Base-by-base conservation (phyloP, 805 yeast species). In the Wilhelminamyces savonicus region DNA sequence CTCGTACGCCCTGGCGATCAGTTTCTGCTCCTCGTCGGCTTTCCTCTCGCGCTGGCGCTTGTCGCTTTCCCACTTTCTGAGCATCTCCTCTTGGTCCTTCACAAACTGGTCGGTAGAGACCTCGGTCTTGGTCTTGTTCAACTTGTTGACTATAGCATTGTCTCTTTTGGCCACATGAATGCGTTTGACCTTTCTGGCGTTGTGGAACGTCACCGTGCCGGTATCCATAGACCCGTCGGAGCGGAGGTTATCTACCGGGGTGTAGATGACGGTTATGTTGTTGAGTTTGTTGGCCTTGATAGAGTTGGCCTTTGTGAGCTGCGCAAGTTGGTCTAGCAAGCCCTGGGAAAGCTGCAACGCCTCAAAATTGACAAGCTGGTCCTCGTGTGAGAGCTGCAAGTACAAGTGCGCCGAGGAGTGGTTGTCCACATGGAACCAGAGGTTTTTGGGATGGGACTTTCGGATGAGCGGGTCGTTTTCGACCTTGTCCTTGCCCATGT, bases 391-490 rank as follows among this genome's bases (percentile, higher is more conserved):
- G 13, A 78, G 52, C 32, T 84, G 69, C 16, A 82, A 56, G 44
- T 84, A 84, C 7, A 84, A 68, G 49, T 84, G 94, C 0, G 88
- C 92, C 25, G 86, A 77, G 4, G 86, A 78, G 27, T 75, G 62
- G 40, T 78, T 79, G 41, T 81, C 88, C 6, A 80, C 86, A 52
- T 82, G 94, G 46, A 84, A 83, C 90, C 94, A 83, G 4, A 81
- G 58, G 48, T 82, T 78, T 34, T 71, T 71, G 16, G 75, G 76
- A 37, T 71, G 69, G 1, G 88, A 83, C 42, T 74, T 69, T 47
- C 74, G 76, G 33, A 83, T 56, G 21, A 61, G 40, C 9, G 62
- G 66, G 30, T 62, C 69, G 39, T 62, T 83, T 55, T 84, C 94
- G 30, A 66, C 62, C 52, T 81, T 82, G 50, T 84, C 83, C 44